Percentiles rank a stretch among this genome's conserved stretches.
Evolutionary conservation across 257 asterid genomes (phyloP).

Genomic region (Forsythia suspensa): DNA sequence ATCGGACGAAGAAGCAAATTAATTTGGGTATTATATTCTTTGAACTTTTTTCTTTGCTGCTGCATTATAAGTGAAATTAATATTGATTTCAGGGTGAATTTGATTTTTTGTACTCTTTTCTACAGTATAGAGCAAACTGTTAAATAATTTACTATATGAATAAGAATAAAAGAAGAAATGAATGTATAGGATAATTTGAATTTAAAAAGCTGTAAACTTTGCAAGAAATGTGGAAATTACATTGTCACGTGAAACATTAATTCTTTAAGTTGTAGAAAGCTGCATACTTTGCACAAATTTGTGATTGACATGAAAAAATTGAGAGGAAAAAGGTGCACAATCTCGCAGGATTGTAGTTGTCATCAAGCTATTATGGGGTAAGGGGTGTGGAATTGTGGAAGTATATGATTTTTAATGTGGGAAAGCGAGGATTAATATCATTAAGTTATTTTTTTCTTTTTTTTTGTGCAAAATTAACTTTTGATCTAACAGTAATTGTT

Average conservation of each 20-base stretch:
- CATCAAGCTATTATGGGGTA: neutral
- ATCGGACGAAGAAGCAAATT: conserved; percentile 68
- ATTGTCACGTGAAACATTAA: neutral
- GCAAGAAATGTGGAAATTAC: neutral
- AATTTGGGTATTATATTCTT: conserved; percentile 62
- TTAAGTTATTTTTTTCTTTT: neutral
- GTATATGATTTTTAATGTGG: neutral
- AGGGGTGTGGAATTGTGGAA: neutral
- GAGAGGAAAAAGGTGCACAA: neutral
- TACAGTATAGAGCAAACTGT: neutral
- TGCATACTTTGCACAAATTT: neutral
- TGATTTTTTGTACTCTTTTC: neutral
- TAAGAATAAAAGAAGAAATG: neutral
- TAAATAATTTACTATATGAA: neutral
- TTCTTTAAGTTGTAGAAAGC: neutral
- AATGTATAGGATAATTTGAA: neutral
- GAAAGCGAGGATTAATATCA: neutral
- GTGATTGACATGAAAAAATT: neutral
- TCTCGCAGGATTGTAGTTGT: neutral
- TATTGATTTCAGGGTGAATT: conserved; percentile 2
- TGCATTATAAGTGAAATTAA: neutral
- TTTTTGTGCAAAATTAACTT: neutral
- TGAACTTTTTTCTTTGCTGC: neutral
- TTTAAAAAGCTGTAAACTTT: neutral
- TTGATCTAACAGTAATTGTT: neutral